Conservation (phyloP, 139 green algal species). For the Closterium sp. region DNA sequence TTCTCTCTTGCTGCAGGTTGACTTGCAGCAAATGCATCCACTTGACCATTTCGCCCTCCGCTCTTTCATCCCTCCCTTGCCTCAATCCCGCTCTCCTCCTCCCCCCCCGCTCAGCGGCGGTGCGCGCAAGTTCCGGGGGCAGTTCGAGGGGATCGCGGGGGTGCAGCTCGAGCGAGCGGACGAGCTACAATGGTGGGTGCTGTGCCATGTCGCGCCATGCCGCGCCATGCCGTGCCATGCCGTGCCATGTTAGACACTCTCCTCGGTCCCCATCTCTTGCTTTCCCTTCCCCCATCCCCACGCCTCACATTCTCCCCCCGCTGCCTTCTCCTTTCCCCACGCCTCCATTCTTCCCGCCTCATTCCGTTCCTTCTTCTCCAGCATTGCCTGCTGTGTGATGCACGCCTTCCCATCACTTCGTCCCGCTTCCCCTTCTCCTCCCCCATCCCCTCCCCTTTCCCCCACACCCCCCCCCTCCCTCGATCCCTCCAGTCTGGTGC, state of each 20-base stretch:
- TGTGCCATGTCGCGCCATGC: not conserved
- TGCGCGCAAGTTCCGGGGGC: slow-evolving; percentile 23
- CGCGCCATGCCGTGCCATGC: not conserved
- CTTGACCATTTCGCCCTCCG: not conserved
- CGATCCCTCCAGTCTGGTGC: slow-evolving; percentile 13
- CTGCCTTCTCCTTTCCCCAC: not conserved
- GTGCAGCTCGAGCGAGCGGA: slow-evolving; percentile 12
- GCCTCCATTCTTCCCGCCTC: not conserved
- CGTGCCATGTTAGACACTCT: too few relatives aligned
- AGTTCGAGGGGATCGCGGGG: slow-evolving; percentile 25
- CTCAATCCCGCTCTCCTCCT: not conserved
- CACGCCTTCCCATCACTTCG: not conserved
- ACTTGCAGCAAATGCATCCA: too few relatives aligned
- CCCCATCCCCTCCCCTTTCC: not conserved
- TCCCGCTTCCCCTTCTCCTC: not conserved
- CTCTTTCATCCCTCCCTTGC: not conserved
- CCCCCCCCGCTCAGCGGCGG: slow-evolving; percentile 10
- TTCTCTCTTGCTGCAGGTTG: too few relatives aligned
- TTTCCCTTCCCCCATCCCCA: not conserved
- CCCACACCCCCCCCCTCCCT: not conserved
- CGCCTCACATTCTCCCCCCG: too few relatives aligned
- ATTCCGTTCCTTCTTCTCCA: not conserved
- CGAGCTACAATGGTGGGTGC: slow-evolving; percentile 20
- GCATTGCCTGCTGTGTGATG: too few relatives aligned
- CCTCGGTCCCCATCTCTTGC: too few relatives aligned